Evolutionary conservation across 352 stramenopile genomes (phyloP), one percentile per base, ranked within the genome.

Genomic region (Globisporangium orthogonon): DNA sequence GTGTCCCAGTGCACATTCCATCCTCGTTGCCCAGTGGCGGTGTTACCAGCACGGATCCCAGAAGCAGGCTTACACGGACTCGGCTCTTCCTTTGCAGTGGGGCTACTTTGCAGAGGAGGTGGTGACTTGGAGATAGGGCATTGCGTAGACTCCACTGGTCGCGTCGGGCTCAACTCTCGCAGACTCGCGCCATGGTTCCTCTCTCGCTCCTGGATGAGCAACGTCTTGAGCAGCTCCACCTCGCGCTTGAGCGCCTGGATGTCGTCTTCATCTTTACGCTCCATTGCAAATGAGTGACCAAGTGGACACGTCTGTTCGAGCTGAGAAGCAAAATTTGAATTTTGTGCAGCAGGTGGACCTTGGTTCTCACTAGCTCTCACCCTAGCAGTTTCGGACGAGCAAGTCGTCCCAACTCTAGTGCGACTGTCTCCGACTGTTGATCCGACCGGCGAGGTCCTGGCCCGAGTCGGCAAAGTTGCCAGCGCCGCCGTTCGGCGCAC

Each of bases 361-460:
- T 40, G 1, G 35, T 11, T 40, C 35, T 7, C 35, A 1, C 4
- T 23, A 23, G 13, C 7, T 3, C 13, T 7, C 35, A 40, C 7
- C 9, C 35, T 7, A 11, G 35, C 35, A 11, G 7, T 3, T 10
- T 40, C 35, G 35, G 7, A 40, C 35, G 35, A 40, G 35, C 35
- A 37, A 9, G 33, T 37, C 33, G 15, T 6, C 28, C 14, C 1
- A 6, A 23, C 6, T n/a, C 41, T 47, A 91, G 50, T 85, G 78
- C 41, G 81, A 91, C 44, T 88, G 75, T 77, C 81, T 83, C 59
- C 81, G 66, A 7, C 68, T 58, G 37, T 68, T 69, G 48, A 91
- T 86, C 33, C 60, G 61, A 31, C 23, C 46, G 37, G 37, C 31
- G 7, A 68, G 30, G 15, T 54, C 62, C 59, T 56, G 69, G 7